Percentiles rank a stretch among this genome's conserved stretches.
phyloP scores from a whole-genome alignment of 2,329 filamentous ascomycete species.

The Pseudocercospora macadamiae region DNA sequence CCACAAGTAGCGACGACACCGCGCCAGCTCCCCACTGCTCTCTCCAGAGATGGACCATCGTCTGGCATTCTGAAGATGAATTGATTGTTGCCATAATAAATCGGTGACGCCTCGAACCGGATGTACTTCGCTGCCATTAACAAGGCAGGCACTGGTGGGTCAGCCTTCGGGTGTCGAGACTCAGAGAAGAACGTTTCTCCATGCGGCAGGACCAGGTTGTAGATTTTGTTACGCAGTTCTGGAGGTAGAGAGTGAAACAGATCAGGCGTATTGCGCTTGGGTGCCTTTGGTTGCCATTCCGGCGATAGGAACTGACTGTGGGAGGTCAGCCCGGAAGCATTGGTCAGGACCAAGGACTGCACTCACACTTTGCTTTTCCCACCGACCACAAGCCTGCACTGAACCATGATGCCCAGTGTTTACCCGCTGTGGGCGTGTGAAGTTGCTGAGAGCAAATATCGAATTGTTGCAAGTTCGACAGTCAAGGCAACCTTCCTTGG shows the following conservation, averaged over 20 bases:
- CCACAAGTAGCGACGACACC: constrained; percentile 10
- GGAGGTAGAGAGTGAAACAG: constrained; percentile 10
- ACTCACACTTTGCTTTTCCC: not conserved
- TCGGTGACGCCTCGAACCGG: constrained; percentile 14
- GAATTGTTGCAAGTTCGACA: too few species aligned
- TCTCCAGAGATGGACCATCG: not conserved
- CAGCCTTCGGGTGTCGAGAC: not conserved
- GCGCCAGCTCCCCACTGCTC: not conserved
- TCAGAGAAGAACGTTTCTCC: not conserved
- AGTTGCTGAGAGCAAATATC: too few species aligned
- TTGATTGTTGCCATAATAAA: constrained; percentile 20
- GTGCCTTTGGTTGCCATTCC: constrained; percentile 6
- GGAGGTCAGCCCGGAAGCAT: not conserved
- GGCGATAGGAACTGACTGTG: not conserved
- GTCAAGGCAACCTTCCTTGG: too few species aligned
- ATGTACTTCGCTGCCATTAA: constrained; percentile 16
- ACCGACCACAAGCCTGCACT: not conserved
- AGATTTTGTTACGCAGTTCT: constrained; percentile 14
- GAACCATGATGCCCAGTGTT: not conserved
- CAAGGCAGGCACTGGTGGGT: constrained; percentile 8
- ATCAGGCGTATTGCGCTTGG: constrained; percentile 8
- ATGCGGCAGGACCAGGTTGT: not conserved
- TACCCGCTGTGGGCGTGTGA: not conserved
- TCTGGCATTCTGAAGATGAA: constrained; percentile 2
- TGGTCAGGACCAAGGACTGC: not conserved